phyloP scores from a whole-genome alignment of 2,329 filamentous ascomycete genomes.

The Colletotrichum orbiculare region DNA sequence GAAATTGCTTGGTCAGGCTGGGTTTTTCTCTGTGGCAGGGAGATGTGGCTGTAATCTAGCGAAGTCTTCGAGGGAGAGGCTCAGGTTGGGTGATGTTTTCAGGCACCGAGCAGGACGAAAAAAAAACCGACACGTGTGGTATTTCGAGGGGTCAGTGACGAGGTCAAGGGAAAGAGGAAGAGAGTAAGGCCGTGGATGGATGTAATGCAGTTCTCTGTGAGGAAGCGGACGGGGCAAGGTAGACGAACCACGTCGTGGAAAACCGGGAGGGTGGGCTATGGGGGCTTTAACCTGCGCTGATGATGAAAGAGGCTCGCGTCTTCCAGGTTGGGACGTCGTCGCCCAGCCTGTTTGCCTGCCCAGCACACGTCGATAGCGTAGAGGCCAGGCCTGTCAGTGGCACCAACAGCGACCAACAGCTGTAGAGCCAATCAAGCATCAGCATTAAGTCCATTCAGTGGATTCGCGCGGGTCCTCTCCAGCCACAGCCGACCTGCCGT shows the following conservation, averaged over 20 bases:
- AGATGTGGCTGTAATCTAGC: slow-evolving; percentile 18
- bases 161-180: slow-evolving; percentile 6
- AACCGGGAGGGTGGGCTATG: slow-evolving; percentile 38
- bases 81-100: too few relatives aligned
- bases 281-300: slow-evolving; percentile 32
- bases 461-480: slow-evolving; percentile 3
- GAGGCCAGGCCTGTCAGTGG: too few relatives aligned
- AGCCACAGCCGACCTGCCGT: not conserved
- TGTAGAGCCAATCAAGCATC: not conserved
- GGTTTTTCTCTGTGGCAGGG: not conserved
- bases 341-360: too few relatives aligned
- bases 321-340: not conserved
- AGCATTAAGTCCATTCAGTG: slow-evolving; percentile 1
- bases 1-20: slow-evolving; percentile 9
- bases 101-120: not conserved
- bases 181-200: not conserved
- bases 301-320: slow-evolving; percentile 39
- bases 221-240: not conserved
- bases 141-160: slow-evolving; percentile 16
- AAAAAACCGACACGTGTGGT: slow-evolving; percentile 23
- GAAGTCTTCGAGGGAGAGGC: not conserved
- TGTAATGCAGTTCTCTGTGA: not conserved
- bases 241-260: slow-evolving; percentile 26
- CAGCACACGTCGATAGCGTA: too few relatives aligned
- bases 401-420: slow-evolving; percentile 16